Percentiles rank a stretch among this genome's conserved stretches.
These are phyloP conservation scores for Pelargonium fulgidum DNA, from an alignment of 441 rosid species.

Conservation along the genomic window DNA sequence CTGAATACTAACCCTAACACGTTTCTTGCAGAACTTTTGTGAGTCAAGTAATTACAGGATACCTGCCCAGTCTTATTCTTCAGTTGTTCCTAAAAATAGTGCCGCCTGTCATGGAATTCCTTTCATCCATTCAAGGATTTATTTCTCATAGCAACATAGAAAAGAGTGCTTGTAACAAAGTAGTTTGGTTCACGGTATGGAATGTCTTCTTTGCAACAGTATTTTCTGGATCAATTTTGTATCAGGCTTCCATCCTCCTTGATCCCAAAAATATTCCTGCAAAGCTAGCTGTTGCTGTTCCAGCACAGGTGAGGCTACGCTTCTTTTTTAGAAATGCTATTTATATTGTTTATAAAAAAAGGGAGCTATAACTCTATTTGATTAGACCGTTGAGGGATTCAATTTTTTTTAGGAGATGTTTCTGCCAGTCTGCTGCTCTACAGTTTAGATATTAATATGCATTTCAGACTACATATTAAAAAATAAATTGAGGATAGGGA, in stretches of 20 bases:
- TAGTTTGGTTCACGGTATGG: constrained; percentile 95
- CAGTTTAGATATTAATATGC: too few species aligned
- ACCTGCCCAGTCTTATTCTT: constrained; percentile 92
- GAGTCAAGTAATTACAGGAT: constrained; percentile 73
- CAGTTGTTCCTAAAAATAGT: constrained; percentile 63
- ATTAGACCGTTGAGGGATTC: too few species aligned
- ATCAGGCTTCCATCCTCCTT: constrained; percentile 54
- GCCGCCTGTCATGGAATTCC: constrained; percentile 91
- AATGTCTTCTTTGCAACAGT: constrained; percentile 87
- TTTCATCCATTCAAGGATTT: constrained; percentile 88
- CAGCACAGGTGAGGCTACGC: constrained; percentile 64
- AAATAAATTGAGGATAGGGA: too few species aligned
- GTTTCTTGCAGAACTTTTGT: constrained; percentile 67
- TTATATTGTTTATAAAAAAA: too few species aligned
- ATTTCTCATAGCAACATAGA: constrained; percentile 77
- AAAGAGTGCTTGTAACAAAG: constrained; percentile 87
- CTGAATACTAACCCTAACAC: not conserved
- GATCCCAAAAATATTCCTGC: constrained; percentile 65
- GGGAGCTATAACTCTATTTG: too few species aligned
- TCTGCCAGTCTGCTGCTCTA: too few species aligned
- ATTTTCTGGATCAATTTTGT: constrained; percentile 75
- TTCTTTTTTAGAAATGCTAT: not conserved
- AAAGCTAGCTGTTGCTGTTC: constrained; percentile 78
- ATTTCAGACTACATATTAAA: too few species aligned
- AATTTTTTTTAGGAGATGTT: too few species aligned